Evolutionary conservation across 177 flowering plant genomes (phyloP).

Genomic region (Vitis hybrid): DNA sequence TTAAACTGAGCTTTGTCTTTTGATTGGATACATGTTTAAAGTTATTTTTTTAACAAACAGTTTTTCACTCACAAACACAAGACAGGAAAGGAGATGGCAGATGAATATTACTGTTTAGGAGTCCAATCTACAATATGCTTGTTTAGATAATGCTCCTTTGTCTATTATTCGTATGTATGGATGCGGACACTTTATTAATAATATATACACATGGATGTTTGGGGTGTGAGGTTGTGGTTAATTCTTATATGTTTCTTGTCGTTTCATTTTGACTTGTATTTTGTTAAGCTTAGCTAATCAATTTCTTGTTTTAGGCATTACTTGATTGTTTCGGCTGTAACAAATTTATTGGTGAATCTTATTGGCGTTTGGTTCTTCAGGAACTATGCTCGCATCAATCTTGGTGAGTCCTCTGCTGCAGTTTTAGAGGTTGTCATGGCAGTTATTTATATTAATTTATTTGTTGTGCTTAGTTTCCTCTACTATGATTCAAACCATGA

Average conservation of each 20-base stretch:
- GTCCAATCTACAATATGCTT: no score
- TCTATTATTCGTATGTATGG: no score
- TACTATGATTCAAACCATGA: no score
- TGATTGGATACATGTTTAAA: no score
- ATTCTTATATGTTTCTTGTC: background rate
- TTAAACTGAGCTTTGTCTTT: no score
- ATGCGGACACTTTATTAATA: no score
- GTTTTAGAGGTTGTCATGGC: constrained; percentile 1
- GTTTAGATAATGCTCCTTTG: no score
- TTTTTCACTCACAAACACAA: no score
- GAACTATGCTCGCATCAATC: constrained; percentile 83
- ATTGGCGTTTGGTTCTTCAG: constrained; percentile 99
- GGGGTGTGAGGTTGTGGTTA: background rate
- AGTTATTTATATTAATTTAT: background rate
- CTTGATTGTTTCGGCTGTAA: constrained; percentile 90
- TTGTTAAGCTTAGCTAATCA: constrained; percentile 1
- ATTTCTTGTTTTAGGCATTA: constrained; percentile 67
- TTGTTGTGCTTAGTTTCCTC: background rate
- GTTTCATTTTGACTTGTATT: background rate
- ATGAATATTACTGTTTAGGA: no score
- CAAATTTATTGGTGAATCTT: constrained; percentile 90
- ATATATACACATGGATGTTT: no score
- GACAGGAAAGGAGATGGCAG: no score
- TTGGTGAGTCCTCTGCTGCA: constrained; percentile 51
- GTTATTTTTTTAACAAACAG: no score